phyloP scores from a whole-genome alignment of 2,329 filamentous ascomycete species.

The Aaosphaeria arxii region DNA sequence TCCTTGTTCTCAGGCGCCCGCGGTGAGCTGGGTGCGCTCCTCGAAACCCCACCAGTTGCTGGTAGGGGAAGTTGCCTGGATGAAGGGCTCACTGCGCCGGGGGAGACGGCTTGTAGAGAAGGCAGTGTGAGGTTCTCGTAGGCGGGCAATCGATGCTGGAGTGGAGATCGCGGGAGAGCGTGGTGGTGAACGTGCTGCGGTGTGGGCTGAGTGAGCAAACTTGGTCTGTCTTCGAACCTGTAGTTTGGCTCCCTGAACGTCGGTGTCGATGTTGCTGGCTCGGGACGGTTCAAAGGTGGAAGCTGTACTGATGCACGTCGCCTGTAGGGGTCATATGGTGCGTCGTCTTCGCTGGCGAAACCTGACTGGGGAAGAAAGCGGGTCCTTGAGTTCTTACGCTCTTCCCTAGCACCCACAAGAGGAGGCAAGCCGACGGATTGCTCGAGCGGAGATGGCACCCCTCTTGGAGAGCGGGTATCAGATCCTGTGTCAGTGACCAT shows the following conservation, averaged over 20 bases:
- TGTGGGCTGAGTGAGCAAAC: constrained; percentile 31
- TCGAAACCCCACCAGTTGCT: constrained; percentile 15
- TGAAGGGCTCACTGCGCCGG: constrained; percentile 23
- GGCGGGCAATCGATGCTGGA: constrained; percentile 29
- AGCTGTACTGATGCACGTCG: constrained; percentile 32
- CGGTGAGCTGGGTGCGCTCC: constrained; percentile 33
- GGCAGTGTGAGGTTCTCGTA: constrained; percentile 22
- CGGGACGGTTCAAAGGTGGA: constrained; percentile 27
- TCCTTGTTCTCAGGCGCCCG: constrained; percentile 20
- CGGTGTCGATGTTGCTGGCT: constrained; percentile 14
- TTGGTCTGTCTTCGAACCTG: constrained; percentile 17
- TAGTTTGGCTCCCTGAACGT: constrained; percentile 22
- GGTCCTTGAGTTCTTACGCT: constrained; percentile 36
- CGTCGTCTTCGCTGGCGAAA: constrained; percentile 37
- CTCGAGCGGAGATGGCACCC: constrained; percentile 46
- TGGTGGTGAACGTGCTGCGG: constrained; percentile 25
- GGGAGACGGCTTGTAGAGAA: constrained; percentile 13
- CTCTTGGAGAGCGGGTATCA: constrained; percentile 45
- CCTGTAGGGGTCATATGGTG: constrained; percentile 21
- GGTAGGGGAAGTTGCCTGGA: constrained; percentile 31
- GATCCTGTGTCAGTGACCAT: constrained; percentile 65
- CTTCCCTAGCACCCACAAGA: constrained; percentile 32
- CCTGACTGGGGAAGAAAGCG: constrained; percentile 36
- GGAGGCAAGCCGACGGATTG: constrained; percentile 33
- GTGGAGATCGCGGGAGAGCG: constrained; percentile 25